Conservation (phyloP, 768 basidiomycete genomes). For the Xerocomellus intermedius region DNA sequence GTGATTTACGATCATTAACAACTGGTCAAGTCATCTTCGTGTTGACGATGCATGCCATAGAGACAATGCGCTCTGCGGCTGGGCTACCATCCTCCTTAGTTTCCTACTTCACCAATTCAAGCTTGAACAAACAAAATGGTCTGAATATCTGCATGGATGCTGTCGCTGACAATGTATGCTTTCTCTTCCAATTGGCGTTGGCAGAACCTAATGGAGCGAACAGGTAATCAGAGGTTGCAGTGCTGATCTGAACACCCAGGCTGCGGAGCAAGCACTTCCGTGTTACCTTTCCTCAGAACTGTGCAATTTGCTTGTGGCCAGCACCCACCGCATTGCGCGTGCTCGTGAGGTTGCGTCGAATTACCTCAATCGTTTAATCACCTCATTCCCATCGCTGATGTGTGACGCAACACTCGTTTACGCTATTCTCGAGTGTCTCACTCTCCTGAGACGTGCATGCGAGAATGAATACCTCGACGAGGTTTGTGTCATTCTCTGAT, state of each 20-base stretch:
- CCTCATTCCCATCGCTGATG: constrained; percentile 91
- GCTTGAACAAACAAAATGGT: constrained; percentile 67
- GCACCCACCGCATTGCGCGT: constrained; percentile 80
- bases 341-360: constrained; percentile 79
- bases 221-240: constrained; percentile 81
- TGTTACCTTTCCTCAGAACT: constrained; percentile 68
- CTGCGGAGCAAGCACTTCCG: constrained; percentile 78
- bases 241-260: constrained; percentile 67
- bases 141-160: constrained; percentile 80
- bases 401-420: constrained; percentile 87
- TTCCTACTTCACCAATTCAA: constrained; percentile 85
- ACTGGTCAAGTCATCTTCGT: constrained; percentile 86
- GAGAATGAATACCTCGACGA: constrained; percentile 92
- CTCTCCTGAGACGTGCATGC: constrained; percentile 80
- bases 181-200: background rate
- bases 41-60: constrained; percentile 82
- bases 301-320: constrained; percentile 66
- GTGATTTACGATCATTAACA: constrained; percentile 72
- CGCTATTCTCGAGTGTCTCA: constrained; percentile 87
- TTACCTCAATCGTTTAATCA: constrained; percentile 82
- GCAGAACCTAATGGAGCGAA: background rate
- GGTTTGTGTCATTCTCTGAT: constrained; percentile 42
- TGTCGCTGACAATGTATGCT: constrained; percentile 75
- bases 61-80: constrained; percentile 77
- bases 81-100: constrained; percentile 81